A percentile compares a stretch with the other conserved stretches of the same genome.
phyloP scores from a whole-genome alignment of 163 green algal genomes.

The Chloromonas sp. region DNA sequence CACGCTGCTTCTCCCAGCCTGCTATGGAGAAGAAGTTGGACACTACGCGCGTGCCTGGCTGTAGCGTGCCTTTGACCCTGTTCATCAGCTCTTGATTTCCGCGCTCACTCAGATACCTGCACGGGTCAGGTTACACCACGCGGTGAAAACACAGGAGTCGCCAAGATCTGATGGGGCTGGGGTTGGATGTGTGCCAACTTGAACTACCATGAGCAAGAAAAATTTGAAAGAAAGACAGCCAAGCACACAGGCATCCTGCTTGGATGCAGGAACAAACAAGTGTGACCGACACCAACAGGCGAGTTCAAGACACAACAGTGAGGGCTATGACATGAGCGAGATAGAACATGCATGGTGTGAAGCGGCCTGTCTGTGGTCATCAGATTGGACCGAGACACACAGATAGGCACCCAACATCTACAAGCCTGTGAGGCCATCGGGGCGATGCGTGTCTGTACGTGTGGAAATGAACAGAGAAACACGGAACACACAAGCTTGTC shows the following conservation, averaged over 20 bases:
- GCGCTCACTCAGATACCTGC: conserved; percentile 29
- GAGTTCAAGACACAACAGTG: too few relatives aligned
- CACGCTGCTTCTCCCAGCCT: conserved; percentile 16
- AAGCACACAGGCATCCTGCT: too few relatives aligned
- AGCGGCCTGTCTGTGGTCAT: neutral
- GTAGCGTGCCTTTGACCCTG: conserved; percentile 2
- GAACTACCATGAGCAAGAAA: neutral
- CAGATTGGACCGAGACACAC: neutral
- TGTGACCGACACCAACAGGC: neutral
- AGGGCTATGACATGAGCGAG: too few relatives aligned
- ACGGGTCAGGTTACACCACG: neutral
- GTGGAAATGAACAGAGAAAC: neutral
- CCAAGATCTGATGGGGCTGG: neutral
- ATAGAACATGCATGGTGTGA: too few relatives aligned
- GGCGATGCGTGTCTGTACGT: too few relatives aligned
- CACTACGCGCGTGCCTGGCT: conserved; percentile 20
- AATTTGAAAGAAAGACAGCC: too few relatives aligned
- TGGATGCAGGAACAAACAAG: neutral
- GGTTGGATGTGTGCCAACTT: neutral
- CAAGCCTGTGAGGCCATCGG: too few relatives aligned
- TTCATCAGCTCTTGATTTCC: conserved; percentile 23
- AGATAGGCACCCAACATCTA: neutral
- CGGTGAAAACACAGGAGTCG: neutral
- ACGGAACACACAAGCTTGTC: neutral
- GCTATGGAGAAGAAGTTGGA: conserved; percentile 29